phyloP scores from a whole-genome alignment of 2,329 filamentous ascomycete species.

The Thelonectria olida region DNA sequence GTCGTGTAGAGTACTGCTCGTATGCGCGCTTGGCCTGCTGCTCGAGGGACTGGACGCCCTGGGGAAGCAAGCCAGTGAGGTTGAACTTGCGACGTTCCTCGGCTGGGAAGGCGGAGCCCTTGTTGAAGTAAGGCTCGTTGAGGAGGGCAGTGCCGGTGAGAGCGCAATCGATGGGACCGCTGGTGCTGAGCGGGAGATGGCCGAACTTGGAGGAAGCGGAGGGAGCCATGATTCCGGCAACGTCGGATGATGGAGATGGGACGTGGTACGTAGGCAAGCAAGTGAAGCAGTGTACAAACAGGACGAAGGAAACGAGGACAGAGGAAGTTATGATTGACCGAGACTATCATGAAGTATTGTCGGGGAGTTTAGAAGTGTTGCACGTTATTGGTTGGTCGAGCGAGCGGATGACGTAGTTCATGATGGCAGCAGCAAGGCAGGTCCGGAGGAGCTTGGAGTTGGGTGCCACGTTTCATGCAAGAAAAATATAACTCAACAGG shows the following conservation, averaged over 20 bases:
- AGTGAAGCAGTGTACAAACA: background rate
- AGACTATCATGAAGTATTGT: too few relatives aligned
- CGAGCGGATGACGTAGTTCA: background rate
- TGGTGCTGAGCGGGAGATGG: conserved; percentile 47
- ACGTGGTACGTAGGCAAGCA: background rate
- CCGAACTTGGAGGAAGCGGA: conserved; percentile 37
- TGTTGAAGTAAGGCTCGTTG: conserved; percentile 68
- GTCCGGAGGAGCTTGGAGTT: too few relatives aligned
- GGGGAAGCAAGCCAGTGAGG: conserved; percentile 77
- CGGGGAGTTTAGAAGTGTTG: background rate
- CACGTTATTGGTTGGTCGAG: background rate
- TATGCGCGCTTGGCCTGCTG: conserved; percentile 83
- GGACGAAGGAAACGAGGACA: too few relatives aligned
- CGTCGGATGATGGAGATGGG: background rate
- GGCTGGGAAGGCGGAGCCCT: conserved; percentile 79
- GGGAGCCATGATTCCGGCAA: conserved; percentile 21
- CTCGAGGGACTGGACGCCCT: conserved; percentile 77
- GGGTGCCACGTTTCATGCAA: too few relatives aligned
- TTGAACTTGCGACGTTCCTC: conserved; percentile 76
- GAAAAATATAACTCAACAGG: too few relatives aligned
- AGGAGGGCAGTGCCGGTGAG: conserved; percentile 47
- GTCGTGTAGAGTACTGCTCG: conserved; percentile 74
- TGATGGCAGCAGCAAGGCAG: too few relatives aligned
- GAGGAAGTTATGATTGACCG: too few relatives aligned
- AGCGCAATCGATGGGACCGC: conserved; percentile 48